phyloP scores from a whole-genome alignment of 257 asterid genomes.

The Agastache rugosa region DNA sequence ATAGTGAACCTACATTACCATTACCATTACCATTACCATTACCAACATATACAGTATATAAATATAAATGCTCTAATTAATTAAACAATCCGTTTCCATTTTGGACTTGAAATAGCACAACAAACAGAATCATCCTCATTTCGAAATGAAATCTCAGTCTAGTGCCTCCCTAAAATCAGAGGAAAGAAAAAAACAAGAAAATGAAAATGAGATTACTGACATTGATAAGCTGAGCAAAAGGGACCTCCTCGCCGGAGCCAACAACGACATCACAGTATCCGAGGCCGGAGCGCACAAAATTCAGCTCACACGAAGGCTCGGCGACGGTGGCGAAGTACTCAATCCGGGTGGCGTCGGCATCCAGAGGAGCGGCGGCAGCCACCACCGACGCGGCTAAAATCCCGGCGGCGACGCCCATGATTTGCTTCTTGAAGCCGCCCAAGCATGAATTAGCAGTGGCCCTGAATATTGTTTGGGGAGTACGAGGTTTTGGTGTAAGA shows the following conservation, averaged over 20 bases:
- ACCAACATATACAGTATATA: too few species aligned
- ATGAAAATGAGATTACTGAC: constrained; percentile 42
- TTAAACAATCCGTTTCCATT: too few species aligned
- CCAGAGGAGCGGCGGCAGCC: constrained; percentile 62
- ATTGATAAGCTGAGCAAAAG: constrained; percentile 71
- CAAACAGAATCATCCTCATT: too few species aligned
- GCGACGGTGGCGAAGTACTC: constrained; percentile 85
- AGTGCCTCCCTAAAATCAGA: too few species aligned
- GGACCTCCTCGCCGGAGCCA: constrained; percentile 82
- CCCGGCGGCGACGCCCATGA: constrained; percentile 64
- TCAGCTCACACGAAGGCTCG: constrained; percentile 85
- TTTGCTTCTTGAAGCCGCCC: constrained; percentile 48
- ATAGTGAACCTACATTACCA: constrained; percentile 68
- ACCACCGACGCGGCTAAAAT: constrained; percentile 71
- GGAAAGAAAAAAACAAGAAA: not conserved
- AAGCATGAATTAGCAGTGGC: constrained; percentile 42
- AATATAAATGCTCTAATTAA: too few species aligned
- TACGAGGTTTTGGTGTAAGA: constrained; percentile 49
- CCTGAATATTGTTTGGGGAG: constrained; percentile 41
- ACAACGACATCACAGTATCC: constrained; percentile 83
- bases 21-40: too few species aligned
- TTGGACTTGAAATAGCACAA: too few species aligned
- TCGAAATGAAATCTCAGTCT: too few species aligned
- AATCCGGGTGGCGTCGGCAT: constrained; percentile 80
- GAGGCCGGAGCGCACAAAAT: constrained; percentile 73